Percentiles rank a stretch among this genome's conserved stretches.
Conservation (phyloP, 1,284 basidiomycete genomes). For the Cerioporus squamosus region DNA sequence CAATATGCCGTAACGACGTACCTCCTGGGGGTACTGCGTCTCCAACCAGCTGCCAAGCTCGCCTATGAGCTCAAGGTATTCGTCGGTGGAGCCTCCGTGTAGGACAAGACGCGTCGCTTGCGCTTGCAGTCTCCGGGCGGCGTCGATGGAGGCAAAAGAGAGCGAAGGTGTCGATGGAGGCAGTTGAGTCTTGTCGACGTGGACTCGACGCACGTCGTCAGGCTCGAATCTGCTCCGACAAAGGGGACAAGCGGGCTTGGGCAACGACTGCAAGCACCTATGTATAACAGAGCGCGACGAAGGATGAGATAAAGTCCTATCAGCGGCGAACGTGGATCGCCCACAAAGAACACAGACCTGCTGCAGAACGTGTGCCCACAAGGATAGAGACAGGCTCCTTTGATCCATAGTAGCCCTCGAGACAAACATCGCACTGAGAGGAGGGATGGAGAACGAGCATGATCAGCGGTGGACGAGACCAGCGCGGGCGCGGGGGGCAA, state of each 20-base stretch:
- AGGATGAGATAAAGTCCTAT: not conserved
- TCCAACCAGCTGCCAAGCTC: conserved; percentile 42
- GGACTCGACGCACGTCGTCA: conserved; percentile 30
- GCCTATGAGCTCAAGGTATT: conserved; percentile 41
- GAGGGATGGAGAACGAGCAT: conserved; percentile 51
- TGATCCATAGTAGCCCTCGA: conserved; percentile 44
- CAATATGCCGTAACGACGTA: conserved; percentile 20
- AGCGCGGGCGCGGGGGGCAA: conserved; percentile 31
- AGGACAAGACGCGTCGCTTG: conserved; percentile 42
- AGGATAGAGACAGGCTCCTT: conserved; percentile 45
- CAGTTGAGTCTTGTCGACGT: conserved; percentile 30
- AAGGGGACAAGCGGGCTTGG: conserved; percentile 31
- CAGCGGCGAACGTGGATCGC: not conserved
- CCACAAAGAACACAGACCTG: conserved; percentile 24
- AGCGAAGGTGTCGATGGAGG: conserved; percentile 25
- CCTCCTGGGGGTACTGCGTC: conserved; percentile 41
- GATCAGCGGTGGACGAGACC: conserved; percentile 27
- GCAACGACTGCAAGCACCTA: conserved; percentile 33
- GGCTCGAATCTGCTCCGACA: conserved; percentile 30
- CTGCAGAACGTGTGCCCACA: conserved; percentile 51
- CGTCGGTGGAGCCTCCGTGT: conserved; percentile 39
- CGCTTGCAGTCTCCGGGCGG: conserved; percentile 38
- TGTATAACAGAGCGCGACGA: conserved; percentile 8
- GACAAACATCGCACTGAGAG: conserved; percentile 53
- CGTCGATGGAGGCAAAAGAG: conserved; percentile 24